Evolutionary conservation across 2,329 filamentous ascomycete genomes (phyloP), one percentile per base, ranked within the genome.

Genomic region (Pestalotiopsis sp.): DNA sequence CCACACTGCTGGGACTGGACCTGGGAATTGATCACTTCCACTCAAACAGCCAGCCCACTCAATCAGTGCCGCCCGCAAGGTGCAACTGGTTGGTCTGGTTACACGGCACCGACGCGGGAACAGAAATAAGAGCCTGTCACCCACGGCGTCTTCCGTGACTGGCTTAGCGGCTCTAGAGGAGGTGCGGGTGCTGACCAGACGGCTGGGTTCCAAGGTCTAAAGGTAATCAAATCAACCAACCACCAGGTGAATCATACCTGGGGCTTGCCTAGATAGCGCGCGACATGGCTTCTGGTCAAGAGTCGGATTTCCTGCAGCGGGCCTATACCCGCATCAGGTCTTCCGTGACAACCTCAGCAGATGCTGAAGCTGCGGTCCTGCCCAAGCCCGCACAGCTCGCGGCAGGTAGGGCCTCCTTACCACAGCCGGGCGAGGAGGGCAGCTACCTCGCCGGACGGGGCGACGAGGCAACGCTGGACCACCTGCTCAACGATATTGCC

Each of bases 401-500:
- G 12, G 66, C 73, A 31, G 83, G 84, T 41, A 77, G 83, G 17
- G 73, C 80, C 5, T 78, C 82, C 11, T 81, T 87, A 31, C 82
- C 83, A 0, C 69, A 71, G 38, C 72, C 77, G 2, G 68, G 65
- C 11, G 73, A 75, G 20, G 68, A 75, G 0, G 70, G 31, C 31
- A 36, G 66, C 11, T 82, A 81, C 68, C 80, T 84, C 36, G 58
- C 72, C 38, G 70, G 73, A 11, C 68, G 76, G 3, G 82, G 76
- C 64, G 75, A 68, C 68, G 68, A 74, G 1, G 75, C 75, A 6
- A 79, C 82, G 4, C 71, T 83, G 17, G 63, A 75, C 13, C 86
- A 89, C 76, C 81, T 89, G 45, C 73, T 82, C 11, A 40, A 73
- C 7, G 78, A 82, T 69, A 80, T 89, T 68, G 80, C 87, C 56